Conservation (phyloP, 163 green algal species). For the Chlorella variabilis region DNA sequence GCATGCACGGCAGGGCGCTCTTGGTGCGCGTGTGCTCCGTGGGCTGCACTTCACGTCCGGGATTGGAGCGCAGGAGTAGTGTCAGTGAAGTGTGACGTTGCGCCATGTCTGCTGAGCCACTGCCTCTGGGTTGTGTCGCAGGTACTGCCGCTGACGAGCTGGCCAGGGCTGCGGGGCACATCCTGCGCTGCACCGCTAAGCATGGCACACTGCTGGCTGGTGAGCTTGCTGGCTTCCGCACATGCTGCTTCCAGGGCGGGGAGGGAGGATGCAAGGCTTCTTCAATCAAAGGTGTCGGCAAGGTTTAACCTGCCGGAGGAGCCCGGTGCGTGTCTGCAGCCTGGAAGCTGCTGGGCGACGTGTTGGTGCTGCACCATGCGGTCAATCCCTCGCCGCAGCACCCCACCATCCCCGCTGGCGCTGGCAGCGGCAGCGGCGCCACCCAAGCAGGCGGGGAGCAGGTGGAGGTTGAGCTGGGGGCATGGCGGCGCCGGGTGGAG, state of each 20-base stretch:
- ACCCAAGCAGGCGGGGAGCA: background rate
- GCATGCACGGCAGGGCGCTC: slow-evolving; percentile 54
- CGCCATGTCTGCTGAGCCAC: background rate
- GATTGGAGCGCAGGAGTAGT: too few species aligned
- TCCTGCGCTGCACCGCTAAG: slow-evolving; percentile 30
- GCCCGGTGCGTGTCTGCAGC: slow-evolving; percentile 25
- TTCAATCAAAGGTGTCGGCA: too few species aligned
- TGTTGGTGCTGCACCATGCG: slow-evolving; percentile 58
- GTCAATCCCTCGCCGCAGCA: slow-evolving; percentile 45
- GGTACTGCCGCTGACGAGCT: slow-evolving; percentile 63
- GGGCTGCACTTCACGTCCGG: too few species aligned
- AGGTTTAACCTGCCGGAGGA: too few species aligned
- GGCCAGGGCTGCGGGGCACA: slow-evolving; percentile 43
- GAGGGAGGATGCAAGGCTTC: too few species aligned
- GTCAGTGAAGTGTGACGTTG: background rate
- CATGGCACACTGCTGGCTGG: slow-evolving; percentile 58
- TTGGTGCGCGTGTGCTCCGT: too few species aligned
- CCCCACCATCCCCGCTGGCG: background rate
- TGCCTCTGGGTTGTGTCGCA: slow-evolving; percentile 6
- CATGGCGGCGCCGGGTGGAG: slow-evolving; percentile 21
- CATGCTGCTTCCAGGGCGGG: too few species aligned
- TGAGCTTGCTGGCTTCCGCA: too few species aligned
- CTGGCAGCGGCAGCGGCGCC: background rate
- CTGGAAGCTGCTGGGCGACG: slow-evolving; percentile 82
- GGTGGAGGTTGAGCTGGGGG: background rate